Evolutionary conservation across 768 basidiomycete species (phyloP), one percentile per base, ranked within the genome.

Genomic region (Suillus luteus): DNA sequence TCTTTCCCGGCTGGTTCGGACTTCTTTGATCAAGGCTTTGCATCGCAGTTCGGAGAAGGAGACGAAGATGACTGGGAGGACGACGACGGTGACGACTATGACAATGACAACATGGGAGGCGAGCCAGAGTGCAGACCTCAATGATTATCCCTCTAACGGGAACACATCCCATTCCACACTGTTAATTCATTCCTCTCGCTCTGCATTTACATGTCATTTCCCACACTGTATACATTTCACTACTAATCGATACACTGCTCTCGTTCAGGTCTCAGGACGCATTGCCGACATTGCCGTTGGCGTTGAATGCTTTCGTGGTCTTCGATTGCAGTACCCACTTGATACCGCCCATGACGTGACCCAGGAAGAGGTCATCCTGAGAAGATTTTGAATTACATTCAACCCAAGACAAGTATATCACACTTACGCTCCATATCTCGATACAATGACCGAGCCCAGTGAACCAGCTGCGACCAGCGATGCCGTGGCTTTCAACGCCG

Each of bases 381-480:
- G 24, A 70, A 61, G 41, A 8, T 55, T 61, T 33, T 61, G 24
- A 35, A 57, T 41, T 27, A 44, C 22, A 31, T 12, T 24, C 43
- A 43, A 48, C 2, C 35, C 24, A 31, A 40, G 27, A 66, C 35
- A 37, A n/a, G 33, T n/a, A 27, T 46, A 14, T 46, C 60, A 43
- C 14, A 74, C 82, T 62, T 60, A 88, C 90, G 77, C 84, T 76
- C 91, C 91, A 93, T 38, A 90, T 92, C 69, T 90, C 86, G 68
- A 86, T 88, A 60, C 86, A 76, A 72, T 96, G 93, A 0, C 93
- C 93, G 0, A 95, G 81, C 65, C 86, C 82, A 0, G 93, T 95
- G 72, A 92, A 95, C 78, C 91, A 95, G 69, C 91, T 92, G 43
- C 93, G 83, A 24, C 92, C 93, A 2, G 87, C 82, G 46, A 71